These are phyloP conservation scores for Entomortierella lignicola DNA, from an alignment of 192 early-diverging fungal genomes.

Conservation along the genomic window DNA sequence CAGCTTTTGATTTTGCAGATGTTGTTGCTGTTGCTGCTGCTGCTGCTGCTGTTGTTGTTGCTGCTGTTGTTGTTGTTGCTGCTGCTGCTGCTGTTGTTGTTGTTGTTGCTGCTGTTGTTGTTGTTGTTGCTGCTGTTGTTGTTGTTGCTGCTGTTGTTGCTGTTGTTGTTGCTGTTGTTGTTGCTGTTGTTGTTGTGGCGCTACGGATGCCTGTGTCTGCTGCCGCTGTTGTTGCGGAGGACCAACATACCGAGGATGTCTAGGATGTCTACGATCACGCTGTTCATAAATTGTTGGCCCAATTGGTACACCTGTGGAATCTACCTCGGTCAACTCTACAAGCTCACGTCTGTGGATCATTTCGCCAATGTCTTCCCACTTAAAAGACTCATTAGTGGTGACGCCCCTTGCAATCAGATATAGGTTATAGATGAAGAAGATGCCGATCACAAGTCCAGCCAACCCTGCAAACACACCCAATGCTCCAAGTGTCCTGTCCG, in stretches of 20 bases:
- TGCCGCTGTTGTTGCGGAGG: constrained; percentile 12
- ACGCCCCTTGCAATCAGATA: constrained; percentile 58
- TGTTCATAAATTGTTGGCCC: constrained; percentile 37
- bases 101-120: constrained; percentile 10
- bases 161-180: constrained; percentile 5
- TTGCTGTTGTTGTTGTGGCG: constrained; percentile 2
- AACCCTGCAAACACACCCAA: constrained; percentile 60
- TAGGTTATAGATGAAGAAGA: constrained; percentile 61
- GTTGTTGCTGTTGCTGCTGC: neutral
- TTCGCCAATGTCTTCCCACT: constrained; percentile 67
- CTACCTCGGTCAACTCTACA: constrained; percentile 26
- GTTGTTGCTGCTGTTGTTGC: constrained; percentile 1
- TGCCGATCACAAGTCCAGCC: constrained; percentile 60
- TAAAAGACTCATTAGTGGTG: constrained; percentile 67
- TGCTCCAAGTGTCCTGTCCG: constrained; percentile 61
- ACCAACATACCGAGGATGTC: constrained; percentile 28
- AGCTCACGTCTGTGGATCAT: constrained; percentile 58
- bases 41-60: neutral
- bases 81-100: constrained; percentile 7
- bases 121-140: neutral
- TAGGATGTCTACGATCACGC: constrained; percentile 44
- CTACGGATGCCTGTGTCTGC: no score
- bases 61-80: constrained; percentile 4
- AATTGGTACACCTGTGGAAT: neutral
- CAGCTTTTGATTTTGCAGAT: neutral